Base-by-base conservation (phyloP, 805 yeast species). In the Saturnispora zaruensis region DNA sequence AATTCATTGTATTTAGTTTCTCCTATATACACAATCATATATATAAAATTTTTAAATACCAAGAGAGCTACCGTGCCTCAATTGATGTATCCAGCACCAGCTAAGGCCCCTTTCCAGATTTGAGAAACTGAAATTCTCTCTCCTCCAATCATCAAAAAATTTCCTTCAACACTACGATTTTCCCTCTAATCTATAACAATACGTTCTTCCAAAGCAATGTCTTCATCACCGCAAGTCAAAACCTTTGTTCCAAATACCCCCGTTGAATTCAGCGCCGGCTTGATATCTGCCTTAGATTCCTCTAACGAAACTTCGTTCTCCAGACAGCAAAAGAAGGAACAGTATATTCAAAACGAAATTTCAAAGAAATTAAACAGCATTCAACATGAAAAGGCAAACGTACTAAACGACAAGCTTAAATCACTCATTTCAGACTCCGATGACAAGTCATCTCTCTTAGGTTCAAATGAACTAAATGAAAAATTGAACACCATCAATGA, bases 261-360 rank as follows among this genome's bases (percentile, higher is more conserved):
- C 16, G 49, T 51, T 3, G 50, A 53, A 23, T 51, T 51, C 20
- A 89, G 98, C 45, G 96, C 98, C 20, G 89, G 85, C 55, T 76
- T 75, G 57, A 90, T 78, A 23, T 97, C 95, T 49, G 74, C 77
- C 68, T 88, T 91, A 64, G 95, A 90, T 57, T 97, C 98, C 64
- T 89, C 96, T 58, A 93, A 87, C 66, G 52, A 51, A 5, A 44
- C 55, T 9, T 32, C 57, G 14, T 25, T 44, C 18, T 26, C 88
- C 6, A 78, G 90, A 61, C 75, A 81, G 41, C 89, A 84, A 62
- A 74, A 77, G 59, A 77, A 83, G 20, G 84, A 82, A 49, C 77
- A 76, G 59, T 80, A 76, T 55, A 73, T 86, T 50, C 83, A 84
- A 62, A 79, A 80, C 49, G 73, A 83, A 61, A 84, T 85, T 34